phyloP scores from a whole-genome alignment of 116 monocot genomes.

The Phalaenopsis hybrid region DNA sequence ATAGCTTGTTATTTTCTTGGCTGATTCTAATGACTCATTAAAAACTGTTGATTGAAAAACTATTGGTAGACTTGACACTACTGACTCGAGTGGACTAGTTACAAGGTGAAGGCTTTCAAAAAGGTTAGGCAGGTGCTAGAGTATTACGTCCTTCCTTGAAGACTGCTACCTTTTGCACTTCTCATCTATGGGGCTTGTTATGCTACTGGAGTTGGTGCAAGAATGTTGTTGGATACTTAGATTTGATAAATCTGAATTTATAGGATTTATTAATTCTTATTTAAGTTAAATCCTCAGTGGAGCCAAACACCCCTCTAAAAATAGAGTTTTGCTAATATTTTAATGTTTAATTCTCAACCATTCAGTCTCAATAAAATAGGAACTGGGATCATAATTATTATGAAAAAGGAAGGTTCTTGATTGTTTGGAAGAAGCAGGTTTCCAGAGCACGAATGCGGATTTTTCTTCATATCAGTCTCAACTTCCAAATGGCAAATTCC shows the following conservation, averaged over 20 bases:
- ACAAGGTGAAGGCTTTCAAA: conserved; percentile 58
- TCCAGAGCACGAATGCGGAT: no score
- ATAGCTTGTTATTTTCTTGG: background rate
- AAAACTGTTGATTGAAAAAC: conserved; percentile 59
- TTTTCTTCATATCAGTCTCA: no score
- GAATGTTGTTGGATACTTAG: conserved; percentile 69
- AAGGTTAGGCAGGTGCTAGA: conserved; percentile 80
- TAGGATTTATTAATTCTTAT: no score
- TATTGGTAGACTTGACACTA: conserved; percentile 23
- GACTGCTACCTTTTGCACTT: conserved; percentile 44
- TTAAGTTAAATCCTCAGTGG: no score
- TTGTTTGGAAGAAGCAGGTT: no score
- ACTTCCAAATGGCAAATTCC: no score
- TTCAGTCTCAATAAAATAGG: no score
- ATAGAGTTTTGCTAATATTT: no score
- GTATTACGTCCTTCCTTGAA: conserved; percentile 43
- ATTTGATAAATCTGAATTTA: conserved; percentile 3
- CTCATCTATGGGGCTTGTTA: conserved; percentile 49
- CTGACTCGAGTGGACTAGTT: conserved; percentile 26
- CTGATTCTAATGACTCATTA: conserved; percentile 63
- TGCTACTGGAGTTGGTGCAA: conserved; percentile 59
- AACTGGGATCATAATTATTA: no score
- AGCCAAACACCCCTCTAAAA: no score
- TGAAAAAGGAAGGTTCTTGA: no score
- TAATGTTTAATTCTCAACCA: no score